phyloP scores from a whole-genome alignment of 345 rosid genomes.

The Garcia nutans region DNA sequence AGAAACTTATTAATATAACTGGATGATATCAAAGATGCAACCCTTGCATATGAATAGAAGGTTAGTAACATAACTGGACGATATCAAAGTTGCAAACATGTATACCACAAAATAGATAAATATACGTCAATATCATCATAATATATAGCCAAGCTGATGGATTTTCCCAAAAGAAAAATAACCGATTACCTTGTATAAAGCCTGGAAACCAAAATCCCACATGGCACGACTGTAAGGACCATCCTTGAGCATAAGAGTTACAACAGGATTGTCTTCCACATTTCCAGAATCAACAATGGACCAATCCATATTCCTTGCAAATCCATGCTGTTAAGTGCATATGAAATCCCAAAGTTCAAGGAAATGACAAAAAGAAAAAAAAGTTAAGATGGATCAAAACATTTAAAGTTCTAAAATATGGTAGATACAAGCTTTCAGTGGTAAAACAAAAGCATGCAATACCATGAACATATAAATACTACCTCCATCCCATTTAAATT shows the following conservation, averaged over 20 bases:
- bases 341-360: slow-evolving; percentile 19
- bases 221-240: slow-evolving; percentile 80
- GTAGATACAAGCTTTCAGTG: background rate
- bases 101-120: background rate
- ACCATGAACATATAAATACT: background rate
- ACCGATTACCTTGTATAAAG: slow-evolving; percentile 59
- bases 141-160: background rate
- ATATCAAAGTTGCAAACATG: background rate
- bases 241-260: slow-evolving; percentile 81
- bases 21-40: background rate
- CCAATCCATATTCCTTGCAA: slow-evolving; percentile 97
- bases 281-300: slow-evolving; percentile 59
- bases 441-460: background rate
- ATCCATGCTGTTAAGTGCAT: slow-evolving; percentile 67
- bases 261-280: slow-evolving; percentile 56
- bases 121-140: background rate
- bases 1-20: background rate
- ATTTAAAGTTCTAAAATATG: background rate
- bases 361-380: background rate
- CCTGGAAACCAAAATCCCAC: slow-evolving; percentile 93
- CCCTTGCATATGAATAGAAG: background rate
- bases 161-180: slow-evolving; percentile 6
- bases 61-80: background rate
- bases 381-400: slow-evolving; percentile 3
- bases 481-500: too few relatives aligned